Evolutionary conservation across 1,284 basidiomycete species (phyloP), one percentile per base, ranked within the genome.

Genomic region (Heterobasidion parviporum): DNA sequence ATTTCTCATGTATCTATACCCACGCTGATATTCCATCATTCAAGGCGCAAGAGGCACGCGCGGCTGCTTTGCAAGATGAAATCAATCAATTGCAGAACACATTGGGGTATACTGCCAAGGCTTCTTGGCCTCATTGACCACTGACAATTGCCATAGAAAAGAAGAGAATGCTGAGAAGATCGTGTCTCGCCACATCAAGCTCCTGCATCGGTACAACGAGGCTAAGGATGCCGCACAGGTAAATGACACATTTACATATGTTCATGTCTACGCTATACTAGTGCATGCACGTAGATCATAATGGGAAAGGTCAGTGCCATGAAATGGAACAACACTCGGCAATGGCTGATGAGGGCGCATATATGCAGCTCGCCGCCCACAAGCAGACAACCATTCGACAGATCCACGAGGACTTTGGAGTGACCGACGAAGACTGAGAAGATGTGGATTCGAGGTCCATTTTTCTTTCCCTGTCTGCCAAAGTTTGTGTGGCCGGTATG

Each of bases 171-270:
- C 87, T 1, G 82, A 86, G 47, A 73, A 74, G 58, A 82, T 89
- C 14, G 83, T 87, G 16, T 80, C 82, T 52, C 72, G 72, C 7
- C 87, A 91, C 63, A 89, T 89, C 67, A 80, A 80, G 60, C 72
- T 88, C 4, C 69, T 90, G 32, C 88, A 91, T 65, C 74, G 71
- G 49, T 91, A 91, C 62, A 91, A 91, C 59, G 89, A 91, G 65
- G 80, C 86, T 6, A 91, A 91, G 65, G 89, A 91, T 64, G 88
- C 87, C 2, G 75, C 87, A 0, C 88, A 90, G 79, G 87, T 81
- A 26, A 26, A 53, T 53, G 65, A 41, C 20, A 44, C 56, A 46
- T 54, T 44, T 50, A 14, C 34, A 18, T 32, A 20, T 20, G 48
- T 15, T 33, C 50, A 41, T 47, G 34, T 34, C 10, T 26, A 20